A percentile compares a stretch with the other conserved stretches of the same genome.
phyloP scores from a whole-genome alignment of 2,329 filamentous ascomycete genomes.

The Diaporthe eres region DNA sequence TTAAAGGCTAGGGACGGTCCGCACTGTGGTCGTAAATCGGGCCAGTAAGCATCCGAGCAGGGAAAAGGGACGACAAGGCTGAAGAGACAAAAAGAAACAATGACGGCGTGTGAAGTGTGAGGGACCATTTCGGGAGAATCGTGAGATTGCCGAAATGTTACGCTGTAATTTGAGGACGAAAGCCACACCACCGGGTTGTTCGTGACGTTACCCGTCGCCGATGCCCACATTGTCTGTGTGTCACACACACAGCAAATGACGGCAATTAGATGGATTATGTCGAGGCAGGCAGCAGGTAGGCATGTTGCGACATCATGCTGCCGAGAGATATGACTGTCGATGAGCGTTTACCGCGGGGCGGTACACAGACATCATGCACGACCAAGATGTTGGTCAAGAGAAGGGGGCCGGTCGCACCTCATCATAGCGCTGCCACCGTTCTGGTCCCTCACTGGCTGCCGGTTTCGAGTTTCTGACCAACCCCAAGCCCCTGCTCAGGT shows the following conservation, averaged over 20 bases:
- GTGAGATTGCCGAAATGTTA: constrained; percentile 34
- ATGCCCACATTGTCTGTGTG: constrained; percentile 17
- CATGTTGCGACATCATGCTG: background rate
- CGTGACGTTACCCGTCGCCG: constrained; percentile 7
- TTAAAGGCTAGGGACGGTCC: constrained; percentile 2
- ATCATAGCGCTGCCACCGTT: background rate
- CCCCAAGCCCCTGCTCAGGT: constrained; percentile 6
- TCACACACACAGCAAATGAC: constrained; percentile 19
- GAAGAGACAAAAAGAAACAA: constrained; percentile 31
- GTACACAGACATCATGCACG: background rate
- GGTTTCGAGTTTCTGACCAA: constrained; percentile 38
- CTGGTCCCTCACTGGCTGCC: constrained; percentile 21
- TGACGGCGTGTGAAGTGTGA: background rate
- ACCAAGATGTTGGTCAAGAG: background rate
- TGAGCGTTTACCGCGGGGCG: background rate
- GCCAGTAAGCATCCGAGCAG: constrained; percentile 26
- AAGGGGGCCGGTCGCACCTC: constrained; percentile 7
- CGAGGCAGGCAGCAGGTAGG: too few species aligned
- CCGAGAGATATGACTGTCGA: constrained; percentile 5
- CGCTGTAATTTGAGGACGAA: constrained; percentile 39
- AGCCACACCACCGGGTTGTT: constrained; percentile 1
- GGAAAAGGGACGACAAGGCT: constrained; percentile 38
- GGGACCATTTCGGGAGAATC: constrained; percentile 18
- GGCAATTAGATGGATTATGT: background rate
- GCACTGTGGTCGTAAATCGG: constrained; percentile 36